Evolutionary conservation across 2,329 filamentous ascomycete species (phyloP), one percentile per base, ranked within the genome.

Genomic region (Cytospora mali): DNA sequence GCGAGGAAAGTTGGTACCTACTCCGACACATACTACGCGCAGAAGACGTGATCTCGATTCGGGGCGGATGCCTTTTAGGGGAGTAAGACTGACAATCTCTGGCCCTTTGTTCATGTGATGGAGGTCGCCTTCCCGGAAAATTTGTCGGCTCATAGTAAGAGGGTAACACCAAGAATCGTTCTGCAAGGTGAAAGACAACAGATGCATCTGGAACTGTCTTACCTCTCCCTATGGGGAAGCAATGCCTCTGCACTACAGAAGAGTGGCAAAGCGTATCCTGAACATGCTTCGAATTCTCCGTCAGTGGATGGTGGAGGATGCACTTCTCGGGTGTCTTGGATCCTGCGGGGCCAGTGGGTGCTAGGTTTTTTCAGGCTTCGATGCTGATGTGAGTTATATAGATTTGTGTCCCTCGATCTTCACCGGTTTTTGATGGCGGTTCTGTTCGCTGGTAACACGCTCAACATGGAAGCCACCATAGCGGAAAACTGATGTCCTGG

Each of bases 301-400:
- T 54, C n/a, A 28, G 21, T 60, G 50, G 50, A 51, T 7, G 14
- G 10, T 42, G 13, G 42, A 23, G 6, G 4, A 16, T 23, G n/a
- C 42, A 46, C 42, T 46, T 21, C 42, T n/a, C 10, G 42, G 42
- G 42, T 60, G 58, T 60, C 58, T 60, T 60, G 39, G 58, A 60
- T 54, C 58, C 58, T 42, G 58, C 50, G 23, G 35, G 56, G 39
- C 35, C 35, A 10, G 4, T 23, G 3, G 9, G 46, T 54, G 58
- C 48, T 25, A n/a, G 33, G 46, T 29, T 42, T n/a, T 48, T 49
- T 31, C 49, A 21, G 39, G n/a, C 39, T 29, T 14, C 27, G n/a
- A 14, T 39, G 50, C 16, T 54, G 21, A 25, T n/a, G 18, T 29
- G 11, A 16, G 6, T 27, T 48, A 13, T 48, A 16, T 21, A 21